Conservation (phyloP, 2,329 filamentous ascomycete genomes). For the Xylaria sp. region DNA sequence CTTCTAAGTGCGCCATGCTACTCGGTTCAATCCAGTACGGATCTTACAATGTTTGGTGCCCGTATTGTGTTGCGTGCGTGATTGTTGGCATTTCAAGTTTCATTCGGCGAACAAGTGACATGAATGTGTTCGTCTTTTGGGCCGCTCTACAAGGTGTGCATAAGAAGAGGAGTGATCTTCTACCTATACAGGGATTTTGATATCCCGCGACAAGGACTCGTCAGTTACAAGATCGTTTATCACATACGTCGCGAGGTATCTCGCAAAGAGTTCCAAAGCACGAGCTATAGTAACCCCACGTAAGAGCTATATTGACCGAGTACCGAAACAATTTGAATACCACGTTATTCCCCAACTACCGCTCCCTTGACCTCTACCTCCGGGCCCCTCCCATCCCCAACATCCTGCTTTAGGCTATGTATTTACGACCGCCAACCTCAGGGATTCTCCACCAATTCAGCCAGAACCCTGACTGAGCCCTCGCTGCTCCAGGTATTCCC, state of each 20-base stretch:
- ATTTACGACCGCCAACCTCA: conserved; percentile 1
- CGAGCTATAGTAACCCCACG: neutral
- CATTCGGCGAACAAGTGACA: neutral
- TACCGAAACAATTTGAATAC: neutral
- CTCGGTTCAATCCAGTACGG: neutral
- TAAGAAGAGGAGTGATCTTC: neutral
- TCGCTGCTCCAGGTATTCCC: conserved; percentile 37
- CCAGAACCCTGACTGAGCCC: conserved; percentile 45
- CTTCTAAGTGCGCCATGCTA: conserved; percentile 46
- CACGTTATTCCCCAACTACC: conserved; percentile 21
- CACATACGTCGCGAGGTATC: neutral
- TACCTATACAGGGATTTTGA: neutral
- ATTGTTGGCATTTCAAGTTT: neutral
- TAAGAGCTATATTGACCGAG: neutral
- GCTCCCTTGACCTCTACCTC: neutral
- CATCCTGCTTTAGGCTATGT: conserved; percentile 29
- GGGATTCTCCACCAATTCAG: conserved; percentile 44
- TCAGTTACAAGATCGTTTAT: conserved; percentile 15
- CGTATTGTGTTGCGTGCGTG: neutral
- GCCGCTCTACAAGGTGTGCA: neutral
- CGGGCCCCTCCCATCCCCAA: conserved; percentile 8
- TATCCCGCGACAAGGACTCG: conserved; percentile 14
- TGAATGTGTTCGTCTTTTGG: neutral
- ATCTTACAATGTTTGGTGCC: neutral
- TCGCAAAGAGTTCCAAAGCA: neutral